Evolutionary conservation across 768 basidiomycete species (phyloP).

Genomic region (Amanita fuliginea): DNA sequence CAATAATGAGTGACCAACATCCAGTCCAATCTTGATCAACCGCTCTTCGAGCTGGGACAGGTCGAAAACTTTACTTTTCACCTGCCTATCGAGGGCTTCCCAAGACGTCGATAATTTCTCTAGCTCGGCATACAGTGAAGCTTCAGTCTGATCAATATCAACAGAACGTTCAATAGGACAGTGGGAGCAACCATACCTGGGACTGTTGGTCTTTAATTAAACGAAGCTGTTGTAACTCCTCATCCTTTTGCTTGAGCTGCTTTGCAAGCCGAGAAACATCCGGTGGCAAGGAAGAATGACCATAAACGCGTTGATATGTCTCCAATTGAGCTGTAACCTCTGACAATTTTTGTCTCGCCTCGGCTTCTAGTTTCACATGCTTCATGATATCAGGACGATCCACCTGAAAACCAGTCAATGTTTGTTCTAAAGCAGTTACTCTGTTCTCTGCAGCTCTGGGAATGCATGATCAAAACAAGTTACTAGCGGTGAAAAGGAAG

Average conservation of each 20-base stretch:
- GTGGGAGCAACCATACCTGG: constrained; percentile 33
- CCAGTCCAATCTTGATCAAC: constrained; percentile 48
- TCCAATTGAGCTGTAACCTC: constrained; percentile 37
- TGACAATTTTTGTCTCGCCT: constrained; percentile 37
- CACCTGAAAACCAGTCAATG: constrained; percentile 28
- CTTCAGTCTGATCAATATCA: constrained; percentile 43
- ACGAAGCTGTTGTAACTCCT: constrained; percentile 50
- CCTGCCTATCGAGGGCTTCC: constrained; percentile 73
- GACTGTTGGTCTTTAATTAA: constrained; percentile 55
- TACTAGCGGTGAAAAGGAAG: neutral
- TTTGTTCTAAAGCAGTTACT: constrained; percentile 38
- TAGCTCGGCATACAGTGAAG: constrained; percentile 72
- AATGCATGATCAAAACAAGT: constrained; percentile 9
- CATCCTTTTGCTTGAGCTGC: constrained; percentile 54
- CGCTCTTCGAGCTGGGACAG: constrained; percentile 66
- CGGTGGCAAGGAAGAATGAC: constrained; percentile 37
- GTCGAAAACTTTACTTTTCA: constrained; percentile 79
- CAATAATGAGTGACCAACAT: constrained; percentile 36
- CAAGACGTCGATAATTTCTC: constrained; percentile 81
- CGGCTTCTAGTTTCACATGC: constrained; percentile 38
- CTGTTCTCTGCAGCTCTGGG: constrained; percentile 44
- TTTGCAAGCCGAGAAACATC: constrained; percentile 43
- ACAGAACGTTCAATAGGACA: constrained; percentile 5
- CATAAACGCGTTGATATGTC: constrained; percentile 55
- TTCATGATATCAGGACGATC: constrained; percentile 43